Evolutionary conservation across 2,329 filamentous ascomycete genomes (phyloP), one percentile per base, ranked within the genome.

Genomic region (Monilinia vaccinii-corymbosi): DNA sequence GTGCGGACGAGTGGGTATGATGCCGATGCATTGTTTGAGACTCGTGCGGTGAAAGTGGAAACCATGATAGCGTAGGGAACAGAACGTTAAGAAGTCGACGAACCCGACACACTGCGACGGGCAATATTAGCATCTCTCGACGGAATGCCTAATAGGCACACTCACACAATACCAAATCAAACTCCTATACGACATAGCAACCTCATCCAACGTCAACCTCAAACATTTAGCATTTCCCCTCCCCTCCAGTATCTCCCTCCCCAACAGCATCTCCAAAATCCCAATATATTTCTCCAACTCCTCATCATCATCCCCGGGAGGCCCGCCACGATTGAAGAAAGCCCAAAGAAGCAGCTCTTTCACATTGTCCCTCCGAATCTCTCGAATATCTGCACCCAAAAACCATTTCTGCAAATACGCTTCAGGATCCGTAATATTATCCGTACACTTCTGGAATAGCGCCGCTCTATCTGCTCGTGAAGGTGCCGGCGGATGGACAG

Each of bases 291-390:
- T 76, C 42, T 85, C 78, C 49, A 86, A 68, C 70, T 83, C 79
- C 28, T 79, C 77, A 13, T 81, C 75, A 51, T 81, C 71, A 21
- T 76, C 74, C 7, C 73, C 70, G 31, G 74, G 72, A 51, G 71
- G 70, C 4, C 77, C 73, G 11, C 73, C 75, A 11, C 74, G 73
- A 63, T 79, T 81, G 51, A 81, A 76, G 56, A 86, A 80, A 0
- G 79, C 81, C 84, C 82, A 87, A n/a, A 77, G 71, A 23, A 83
- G 75, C 68, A 84, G 85, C 58, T 83, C 80, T 69, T 80, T 81
- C 55, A 86, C 66, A 68, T 86, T 84, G 36, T 85, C 81, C 16
- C 77, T 73, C 58, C 78, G 77, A 49, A 87, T 80, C 32, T 83
- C 81, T 32, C 75, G 71, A 3, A 73, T 51, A 18, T 76, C 72